Base-by-base conservation (phyloP, 495 filamentous ascomycete species). In the Pseudoneurospora amorphoporcata region DNA sequence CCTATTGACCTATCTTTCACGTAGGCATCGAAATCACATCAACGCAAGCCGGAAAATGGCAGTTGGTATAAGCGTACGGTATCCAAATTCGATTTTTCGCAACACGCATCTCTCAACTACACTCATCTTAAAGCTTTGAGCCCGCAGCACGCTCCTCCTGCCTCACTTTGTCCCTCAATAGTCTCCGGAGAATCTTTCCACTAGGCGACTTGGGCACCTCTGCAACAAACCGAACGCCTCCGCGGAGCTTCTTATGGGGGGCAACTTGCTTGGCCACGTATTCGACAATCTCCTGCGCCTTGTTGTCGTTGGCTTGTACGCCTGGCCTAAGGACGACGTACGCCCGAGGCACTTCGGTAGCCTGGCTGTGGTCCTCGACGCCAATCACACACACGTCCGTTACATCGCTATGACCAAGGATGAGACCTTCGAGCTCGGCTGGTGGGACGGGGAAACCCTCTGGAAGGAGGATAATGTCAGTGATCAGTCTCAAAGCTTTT, bases 361-460 rank as follows among this genome's bases (percentile, higher is more conserved):
- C 92, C 69, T 90, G 86, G 2, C 85, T 84, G 14, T 88, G 82
- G 77, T 91, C 87, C 72, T 92, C 87, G n/a, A 97, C 83, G 0
- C 94, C 92, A 69, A 95, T 89, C 3, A 98, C 94, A 17, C 93
- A 94, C 1, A 90, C 92, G 77, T 98, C 95, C 23, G 90, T 87
- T 41, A 98, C 84, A n/a, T 90, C 86, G 35, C 85, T 82, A 79
- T 95, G 92, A 17, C 87, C 85, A 1, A 91, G 79, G 14, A 98
- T 83, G 14, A 93, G 75, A n/a, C 90, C 92, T 75, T 97, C 94
- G 6, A 97, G 85, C 79, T 98, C 94, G 4, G 94, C 93, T 2
- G 94, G 94, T 1, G 94, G 86, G 4, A 97, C 93, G 77, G 95
- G 94, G 83, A 95, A 94, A 14, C 93, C 94, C 75, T 92, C 84